Evolutionary conservation across 2,329 filamentous ascomycete genomes (phyloP).

Genomic region (Sclerotinia minor): DNA sequence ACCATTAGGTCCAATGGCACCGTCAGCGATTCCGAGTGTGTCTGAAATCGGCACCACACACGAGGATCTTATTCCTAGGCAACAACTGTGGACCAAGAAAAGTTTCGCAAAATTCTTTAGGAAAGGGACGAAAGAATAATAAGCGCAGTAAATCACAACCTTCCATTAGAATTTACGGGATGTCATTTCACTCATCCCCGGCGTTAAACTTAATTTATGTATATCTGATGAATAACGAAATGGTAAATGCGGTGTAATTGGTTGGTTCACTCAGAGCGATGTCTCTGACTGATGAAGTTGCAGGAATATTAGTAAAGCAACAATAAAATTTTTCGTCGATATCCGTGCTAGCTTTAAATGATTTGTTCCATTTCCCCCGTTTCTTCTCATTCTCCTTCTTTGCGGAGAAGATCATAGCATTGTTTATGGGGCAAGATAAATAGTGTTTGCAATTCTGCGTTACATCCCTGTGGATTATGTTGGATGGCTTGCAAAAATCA

Average conservation of each 20-base stretch:
- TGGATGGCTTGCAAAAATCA: background rate
- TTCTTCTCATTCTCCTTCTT: background rate
- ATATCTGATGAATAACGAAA: background rate
- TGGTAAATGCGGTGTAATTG: background rate
- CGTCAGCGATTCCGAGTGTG: conserved; percentile 16
- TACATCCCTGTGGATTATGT: background rate
- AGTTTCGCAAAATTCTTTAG: conserved; percentile 20
- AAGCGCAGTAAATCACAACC: background rate
- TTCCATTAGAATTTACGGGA: background rate
- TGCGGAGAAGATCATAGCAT: background rate
- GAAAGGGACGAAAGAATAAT: conserved; percentile 15
- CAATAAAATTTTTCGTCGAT: background rate
- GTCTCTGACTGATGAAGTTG: background rate
- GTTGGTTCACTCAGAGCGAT: background rate
- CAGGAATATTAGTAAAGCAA: background rate
- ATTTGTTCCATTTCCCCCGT: background rate
- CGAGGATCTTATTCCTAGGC: background rate
- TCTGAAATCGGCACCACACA: conserved; percentile 21
- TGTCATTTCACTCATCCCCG: background rate
- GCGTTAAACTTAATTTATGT: background rate
- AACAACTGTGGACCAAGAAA: conserved; percentile 12
- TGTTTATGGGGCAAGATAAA: background rate
- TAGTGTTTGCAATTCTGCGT: background rate
- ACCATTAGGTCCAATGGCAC: conserved; percentile 16
- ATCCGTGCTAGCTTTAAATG: background rate